Evolutionary conservation across 768 basidiomycete genomes (phyloP).

Genomic region (Vishniacozyma victoriae): DNA sequence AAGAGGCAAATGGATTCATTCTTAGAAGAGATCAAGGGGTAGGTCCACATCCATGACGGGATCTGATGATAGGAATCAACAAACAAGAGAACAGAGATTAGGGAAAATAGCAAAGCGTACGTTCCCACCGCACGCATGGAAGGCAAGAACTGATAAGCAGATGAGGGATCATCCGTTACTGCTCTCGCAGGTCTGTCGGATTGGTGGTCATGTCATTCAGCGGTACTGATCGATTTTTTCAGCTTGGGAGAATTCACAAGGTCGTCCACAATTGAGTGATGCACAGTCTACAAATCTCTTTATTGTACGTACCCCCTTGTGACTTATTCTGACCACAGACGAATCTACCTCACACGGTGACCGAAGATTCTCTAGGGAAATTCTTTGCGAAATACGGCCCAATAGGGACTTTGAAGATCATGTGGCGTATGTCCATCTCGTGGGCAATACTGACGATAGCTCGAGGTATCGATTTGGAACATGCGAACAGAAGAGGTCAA

Average conservation of each 20-base stretch:
- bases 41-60: conserved; percentile 11
- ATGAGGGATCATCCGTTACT: conserved; percentile 65
- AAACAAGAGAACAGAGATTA: conserved; percentile 78
- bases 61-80: conserved; percentile 67
- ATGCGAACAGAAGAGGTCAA: conserved; percentile 53
- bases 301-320: conserved; percentile 53
- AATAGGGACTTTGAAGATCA: conserved; percentile 70
- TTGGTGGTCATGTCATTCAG: not conserved
- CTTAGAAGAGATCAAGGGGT: conserved; percentile 94
- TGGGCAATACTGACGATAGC: conserved; percentile 62
- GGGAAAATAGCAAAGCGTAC: conserved; percentile 37
- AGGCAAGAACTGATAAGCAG: conserved; percentile 6
- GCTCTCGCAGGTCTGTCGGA: conserved; percentile 70
- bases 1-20: conserved; percentile 95
- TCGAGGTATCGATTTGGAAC: conserved; percentile 58
- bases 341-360: conserved; percentile 80
- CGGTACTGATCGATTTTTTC: conserved; percentile 21
- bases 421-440: conserved; percentile 65
- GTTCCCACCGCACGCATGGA: conserved; percentile 2
- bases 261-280: conserved; percentile 50
- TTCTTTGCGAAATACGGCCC: conserved; percentile 89
- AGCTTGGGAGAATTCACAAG: conserved; percentile 87
- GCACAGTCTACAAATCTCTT: conserved; percentile 86
- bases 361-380: conserved; percentile 74
- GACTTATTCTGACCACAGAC: conserved; percentile 42